A percentile compares a stretch with the other conserved stretches of the same genome.
Conservation (phyloP, 2,329 filamentous ascomycete species). For the Colletotrichum spinosum region DNA sequence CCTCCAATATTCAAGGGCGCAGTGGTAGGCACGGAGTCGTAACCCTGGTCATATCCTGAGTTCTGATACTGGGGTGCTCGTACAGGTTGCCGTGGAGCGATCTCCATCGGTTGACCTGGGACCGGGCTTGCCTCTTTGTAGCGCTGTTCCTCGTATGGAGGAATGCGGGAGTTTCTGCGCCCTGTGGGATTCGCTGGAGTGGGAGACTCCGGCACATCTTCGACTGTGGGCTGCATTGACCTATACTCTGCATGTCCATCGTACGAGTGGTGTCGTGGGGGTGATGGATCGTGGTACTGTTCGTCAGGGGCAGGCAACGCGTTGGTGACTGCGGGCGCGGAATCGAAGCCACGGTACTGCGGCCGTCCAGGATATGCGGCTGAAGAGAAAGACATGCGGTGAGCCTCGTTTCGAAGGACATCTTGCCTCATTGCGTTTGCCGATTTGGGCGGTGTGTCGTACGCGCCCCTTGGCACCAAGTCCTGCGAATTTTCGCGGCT, state of each 20-base stretch:
- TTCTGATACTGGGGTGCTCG: slow-evolving; percentile 50
- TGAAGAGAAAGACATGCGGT: slow-evolving; percentile 61
- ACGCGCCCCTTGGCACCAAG: slow-evolving; percentile 51
- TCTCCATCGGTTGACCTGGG: slow-evolving; percentile 18
- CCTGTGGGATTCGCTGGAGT: slow-evolving; percentile 42
- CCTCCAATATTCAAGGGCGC: slow-evolving; percentile 58
- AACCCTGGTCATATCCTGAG: slow-evolving; percentile 43
- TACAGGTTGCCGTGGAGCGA: slow-evolving; percentile 2
- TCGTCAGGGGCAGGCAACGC: slow-evolving; percentile 48
- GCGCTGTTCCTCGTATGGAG: slow-evolving; percentile 42
- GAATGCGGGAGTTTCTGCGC: slow-evolving; percentile 42
- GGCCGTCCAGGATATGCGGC: slow-evolving; percentile 63
- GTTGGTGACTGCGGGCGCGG: slow-evolving; percentile 54
- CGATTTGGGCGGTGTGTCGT: slow-evolving; percentile 56
- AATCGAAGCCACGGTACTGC: slow-evolving; percentile 63
- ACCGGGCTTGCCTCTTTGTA: slow-evolving; percentile 20
- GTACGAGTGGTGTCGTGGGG: slow-evolving; percentile 62
- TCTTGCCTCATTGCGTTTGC: slow-evolving; percentile 67
- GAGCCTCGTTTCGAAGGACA: slow-evolving; percentile 67
- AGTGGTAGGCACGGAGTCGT: slow-evolving; percentile 54
- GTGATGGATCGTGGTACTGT: slow-evolving; percentile 45
- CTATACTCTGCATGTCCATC: slow-evolving; percentile 61
- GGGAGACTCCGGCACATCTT: slow-evolving; percentile 71
- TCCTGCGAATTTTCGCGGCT: slow-evolving; percentile 57
- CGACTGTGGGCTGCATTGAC: slow-evolving; percentile 71